Base-by-base conservation (phyloP, 2,329 filamentous ascomycete genomes). In the Escovopsis sp. region DNA sequence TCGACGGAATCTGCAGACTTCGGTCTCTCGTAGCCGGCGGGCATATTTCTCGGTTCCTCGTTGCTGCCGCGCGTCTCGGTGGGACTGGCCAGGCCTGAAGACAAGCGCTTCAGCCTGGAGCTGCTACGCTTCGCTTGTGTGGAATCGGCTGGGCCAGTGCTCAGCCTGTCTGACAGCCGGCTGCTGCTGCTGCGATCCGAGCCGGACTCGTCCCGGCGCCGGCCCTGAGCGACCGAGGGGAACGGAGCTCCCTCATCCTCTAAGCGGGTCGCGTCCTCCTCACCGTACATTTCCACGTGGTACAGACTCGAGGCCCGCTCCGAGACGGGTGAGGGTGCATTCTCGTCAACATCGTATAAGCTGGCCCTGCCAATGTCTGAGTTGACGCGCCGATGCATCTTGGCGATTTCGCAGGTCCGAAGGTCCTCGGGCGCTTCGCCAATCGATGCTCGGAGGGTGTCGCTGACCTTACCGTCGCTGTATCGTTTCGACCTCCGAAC, bases 1-100 rank as follows among this genome's bases (percentile, higher is more conserved):
- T 94, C 87, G 29, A 96, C 74, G 1, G 87, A 92, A 56, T 94
- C 87, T 7, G 79, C 70, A 38, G 84, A 93, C 12, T 67, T 69
- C 1, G 82, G 82, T 9, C 84, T 70, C 47, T 86, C 82, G 40
- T 85, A 79, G 1, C 70, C 65, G 12, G 70, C 57, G 1, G 68
- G 56, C 23, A 49, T 47, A 11, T 44, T 48, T 39, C 26, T 50
- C 15, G 41, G 28, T 0, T 50, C 45, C 5, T 57, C 55, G 5
- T 51, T 45, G 0, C 47, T 46, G 2, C 45, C 39, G 11, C 48
- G 45, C 18, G 47, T 51, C 21, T 42, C 39, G 25, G 47, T 46
- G 16, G 64, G 57, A 26, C 70, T 55, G 26, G 47, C 39, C 31
- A 56, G 54, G 4, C 63, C 61, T 29, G 57, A 66, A 1, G 74